Conservation (phyloP, 2,329 filamentous ascomycete genomes). For the Pseudogymnoascus sp. region DNA sequence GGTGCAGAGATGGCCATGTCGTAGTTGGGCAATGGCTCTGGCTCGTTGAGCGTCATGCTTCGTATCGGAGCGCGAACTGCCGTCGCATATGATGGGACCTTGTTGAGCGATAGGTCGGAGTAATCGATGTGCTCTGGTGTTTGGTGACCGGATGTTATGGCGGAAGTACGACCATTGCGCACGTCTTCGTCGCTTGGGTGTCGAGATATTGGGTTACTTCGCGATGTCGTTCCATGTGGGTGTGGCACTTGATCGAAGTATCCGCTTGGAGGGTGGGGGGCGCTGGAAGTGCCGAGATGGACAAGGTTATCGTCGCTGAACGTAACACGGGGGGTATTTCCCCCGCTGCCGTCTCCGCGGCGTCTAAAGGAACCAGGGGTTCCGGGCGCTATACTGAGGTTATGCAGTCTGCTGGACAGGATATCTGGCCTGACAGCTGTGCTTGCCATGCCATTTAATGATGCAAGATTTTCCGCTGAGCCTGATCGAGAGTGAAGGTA, state of each 20-base stretch:
- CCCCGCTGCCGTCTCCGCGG: conserved; percentile 25
- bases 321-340: conserved; percentile 24
- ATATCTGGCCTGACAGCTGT: conserved; percentile 40
- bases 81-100: conserved; percentile 70
- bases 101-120: conserved; percentile 41
- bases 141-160: conserved; percentile 38
- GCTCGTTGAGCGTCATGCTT: conserved; percentile 37
- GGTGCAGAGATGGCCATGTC: conserved; percentile 49
- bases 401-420: conserved; percentile 60
- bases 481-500: conserved; percentile 62
- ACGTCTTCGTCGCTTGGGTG: conserved; percentile 37
- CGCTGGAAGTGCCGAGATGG: conserved; percentile 10
- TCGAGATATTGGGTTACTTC: conserved; percentile 33
- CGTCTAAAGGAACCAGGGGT: conserved; percentile 23
- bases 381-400: conserved; percentile 50
- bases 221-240: conserved; percentile 16
- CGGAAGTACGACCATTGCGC: conserved; percentile 32
- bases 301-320: conserved; percentile 17
- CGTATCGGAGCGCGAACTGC: conserved; percentile 58
- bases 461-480: conserved; percentile 72
- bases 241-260: conserved; percentile 19
- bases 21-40: conserved; percentile 56
- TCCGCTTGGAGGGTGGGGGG: conserved; percentile 21
- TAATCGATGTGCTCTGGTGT: conserved; percentile 50
- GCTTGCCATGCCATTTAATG: conserved; percentile 41